These are phyloP conservation scores for Cyberlindnera mississippiensis DNA, from an alignment of 805 yeast species.

Conservation along the genomic window DNA sequence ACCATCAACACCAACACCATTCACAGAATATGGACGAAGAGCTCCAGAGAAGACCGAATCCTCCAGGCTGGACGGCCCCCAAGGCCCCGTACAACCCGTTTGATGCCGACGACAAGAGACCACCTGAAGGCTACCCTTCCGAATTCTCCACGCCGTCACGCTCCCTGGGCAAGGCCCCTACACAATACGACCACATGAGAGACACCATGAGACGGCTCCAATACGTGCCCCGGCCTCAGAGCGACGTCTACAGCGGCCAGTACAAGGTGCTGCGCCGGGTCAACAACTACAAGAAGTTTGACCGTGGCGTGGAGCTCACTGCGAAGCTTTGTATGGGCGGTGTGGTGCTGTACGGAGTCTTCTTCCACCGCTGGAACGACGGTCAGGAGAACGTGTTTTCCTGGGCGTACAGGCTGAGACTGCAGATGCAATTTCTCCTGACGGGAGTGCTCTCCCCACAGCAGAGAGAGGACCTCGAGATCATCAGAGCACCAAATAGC, in stretches of 20 bases:
- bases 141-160: slow-evolving; percentile 69
- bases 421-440: slow-evolving; percentile 49
- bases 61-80: slow-evolving; percentile 78
- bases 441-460: slow-evolving; percentile 51
- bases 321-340: slow-evolving; percentile 48
- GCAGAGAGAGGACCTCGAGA: slow-evolving; percentile 57
- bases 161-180: slow-evolving; percentile 60
- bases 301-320: slow-evolving; percentile 56
- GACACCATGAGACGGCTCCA: slow-evolving; percentile 70
- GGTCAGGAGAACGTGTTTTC: slow-evolving; percentile 74
- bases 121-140: slow-evolving; percentile 83
- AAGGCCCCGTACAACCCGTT: slow-evolving; percentile 61
- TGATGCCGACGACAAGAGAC: slow-evolving; percentile 71
- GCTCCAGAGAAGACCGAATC: slow-evolving; percentile 63
- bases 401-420: slow-evolving; percentile 58
- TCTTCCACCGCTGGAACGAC: slow-evolving; percentile 82
- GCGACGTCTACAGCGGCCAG: slow-evolving; percentile 75
- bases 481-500: slow-evolving; percentile 31
- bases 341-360: slow-evolving; percentile 55
- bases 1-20: background rate
- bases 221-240: slow-evolving; percentile 74
- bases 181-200: slow-evolving; percentile 63
- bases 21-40: slow-evolving; percentile 3
- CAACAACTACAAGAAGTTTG: slow-evolving; percentile 48
- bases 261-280: slow-evolving; percentile 64